Evolutionary conservation across 805 yeast genomes (phyloP).

Genomic region (Suhomyces faveliae): DNA sequence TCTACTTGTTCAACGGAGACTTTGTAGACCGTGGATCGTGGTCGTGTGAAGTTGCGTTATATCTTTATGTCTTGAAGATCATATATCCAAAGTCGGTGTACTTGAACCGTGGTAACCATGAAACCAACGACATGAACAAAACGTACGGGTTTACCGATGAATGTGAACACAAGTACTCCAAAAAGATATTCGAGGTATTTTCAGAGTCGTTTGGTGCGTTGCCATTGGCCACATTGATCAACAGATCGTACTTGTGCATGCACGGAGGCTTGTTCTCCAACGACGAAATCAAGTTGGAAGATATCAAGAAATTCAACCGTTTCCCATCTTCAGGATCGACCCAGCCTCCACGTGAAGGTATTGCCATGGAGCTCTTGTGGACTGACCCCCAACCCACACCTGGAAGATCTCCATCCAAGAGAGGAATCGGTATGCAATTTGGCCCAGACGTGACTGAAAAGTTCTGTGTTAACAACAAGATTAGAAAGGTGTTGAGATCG

Average conservation of each 20-base stretch:
- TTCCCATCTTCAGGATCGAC: slow-evolving; percentile 49
- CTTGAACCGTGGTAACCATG: slow-evolving; percentile 94
- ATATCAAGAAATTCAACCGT: slow-evolving; percentile 69
- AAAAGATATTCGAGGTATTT: slow-evolving; percentile 76
- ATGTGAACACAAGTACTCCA: slow-evolving; percentile 85
- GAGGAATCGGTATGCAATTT: slow-evolving; percentile 95
- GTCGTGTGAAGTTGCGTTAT: slow-evolving; percentile 94
- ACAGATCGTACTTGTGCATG: slow-evolving; percentile 77
- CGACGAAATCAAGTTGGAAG: slow-evolving; percentile 67
- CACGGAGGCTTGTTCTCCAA: slow-evolving; percentile 94
- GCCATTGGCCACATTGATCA: slow-evolving; percentile 83
- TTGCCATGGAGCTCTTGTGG: slow-evolving; percentile 97
- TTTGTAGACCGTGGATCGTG: slow-evolving; percentile 98
- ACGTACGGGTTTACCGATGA: slow-evolving; percentile 97
- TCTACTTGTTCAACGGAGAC: slow-evolving; percentile 91
- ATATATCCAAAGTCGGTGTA: slow-evolving; percentile 67
- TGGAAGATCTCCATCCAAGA: slow-evolving; percentile 84
- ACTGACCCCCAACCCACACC: slow-evolving; percentile 83
- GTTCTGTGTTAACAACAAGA: slow-evolving; percentile 69
- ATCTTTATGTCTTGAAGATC: slow-evolving; percentile 73
- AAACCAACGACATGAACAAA: slow-evolving; percentile 93
- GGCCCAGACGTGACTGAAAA: slow-evolving; percentile 91
- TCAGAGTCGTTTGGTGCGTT: slow-evolving; percentile 81
- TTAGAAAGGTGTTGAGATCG: slow-evolving; percentile 82
- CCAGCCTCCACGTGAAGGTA: slow-evolving; percentile 88